Evolutionary conservation across 2,329 filamentous ascomycete genomes (phyloP).

Genomic region (Akanthomyces uredinophilus): DNA sequence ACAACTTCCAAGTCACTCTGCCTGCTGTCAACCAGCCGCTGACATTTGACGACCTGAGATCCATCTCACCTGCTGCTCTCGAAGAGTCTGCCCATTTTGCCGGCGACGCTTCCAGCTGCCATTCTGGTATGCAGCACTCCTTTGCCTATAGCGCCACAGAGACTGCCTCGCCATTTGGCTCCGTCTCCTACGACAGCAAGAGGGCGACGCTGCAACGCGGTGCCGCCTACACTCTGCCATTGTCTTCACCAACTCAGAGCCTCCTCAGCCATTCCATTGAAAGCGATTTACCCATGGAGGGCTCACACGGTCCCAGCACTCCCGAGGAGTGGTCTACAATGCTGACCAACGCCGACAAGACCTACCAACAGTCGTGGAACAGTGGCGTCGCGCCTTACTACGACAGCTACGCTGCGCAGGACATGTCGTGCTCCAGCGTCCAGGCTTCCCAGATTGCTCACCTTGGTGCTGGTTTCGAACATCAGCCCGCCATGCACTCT

Average conservation of each 20-base stretch:
- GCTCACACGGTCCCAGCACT: conserved; percentile 31
- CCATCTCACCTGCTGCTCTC: not conserved
- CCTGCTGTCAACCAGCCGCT: conserved; percentile 12
- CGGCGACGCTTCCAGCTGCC: conserved; percentile 43
- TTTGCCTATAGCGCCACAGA: conserved; percentile 16
- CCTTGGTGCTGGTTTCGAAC: conserved; percentile 10
- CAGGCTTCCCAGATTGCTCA: conserved; percentile 12
- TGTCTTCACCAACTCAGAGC: conserved; percentile 33
- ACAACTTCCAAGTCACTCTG: conserved; percentile 12
- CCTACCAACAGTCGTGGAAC: conserved; percentile 12
- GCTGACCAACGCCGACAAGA: conserved; percentile 23
- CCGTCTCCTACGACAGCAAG: conserved; percentile 14
- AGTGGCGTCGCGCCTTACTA: conserved; percentile 11
- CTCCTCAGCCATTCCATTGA: conserved; percentile 35
- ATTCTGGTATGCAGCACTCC: conserved; percentile 22
- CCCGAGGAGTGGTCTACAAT: conserved; percentile 31
- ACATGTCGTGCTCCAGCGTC: conserved; percentile 10
- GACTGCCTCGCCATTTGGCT: conserved; percentile 10
- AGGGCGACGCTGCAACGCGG: conserved; percentile 22
- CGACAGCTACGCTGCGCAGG: conserved; percentile 8
- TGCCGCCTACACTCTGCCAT: conserved; percentile 35
- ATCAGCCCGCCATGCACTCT: conserved; percentile 3
- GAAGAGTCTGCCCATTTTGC: conserved; percentile 34
- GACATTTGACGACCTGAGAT: conserved; percentile 13
- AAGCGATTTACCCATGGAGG: conserved; percentile 31